Evolutionary conservation across 306 rosid species (phyloP).

Genomic region (Coriaria nepalensis): DNA sequence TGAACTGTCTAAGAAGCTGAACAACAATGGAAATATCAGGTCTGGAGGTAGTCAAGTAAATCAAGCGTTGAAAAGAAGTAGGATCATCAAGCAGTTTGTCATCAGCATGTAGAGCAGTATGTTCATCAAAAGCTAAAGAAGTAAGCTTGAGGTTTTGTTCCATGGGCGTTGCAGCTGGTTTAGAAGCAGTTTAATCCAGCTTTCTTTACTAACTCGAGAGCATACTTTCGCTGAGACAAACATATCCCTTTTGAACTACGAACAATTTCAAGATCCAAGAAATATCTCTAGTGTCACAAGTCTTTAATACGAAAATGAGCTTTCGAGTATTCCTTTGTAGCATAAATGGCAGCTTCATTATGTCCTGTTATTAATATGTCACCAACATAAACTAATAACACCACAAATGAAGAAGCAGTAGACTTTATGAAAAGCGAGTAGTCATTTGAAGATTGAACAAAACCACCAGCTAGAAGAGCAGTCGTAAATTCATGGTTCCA

Average conservation of each 20-base stretch:
- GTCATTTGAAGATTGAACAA: no score
- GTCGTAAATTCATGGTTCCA: no score
- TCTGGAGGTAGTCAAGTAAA: neutral
- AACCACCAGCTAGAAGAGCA: no score
- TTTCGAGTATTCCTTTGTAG: no score
- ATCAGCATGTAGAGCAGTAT: no score
- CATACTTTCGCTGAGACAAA: constrained; percentile 6
- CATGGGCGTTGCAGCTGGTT: neutral
- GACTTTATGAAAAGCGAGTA: no score
- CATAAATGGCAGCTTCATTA: no score
- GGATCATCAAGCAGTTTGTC: neutral
- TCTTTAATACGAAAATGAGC: no score
- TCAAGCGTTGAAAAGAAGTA: neutral
- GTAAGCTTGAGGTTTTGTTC: neutral
- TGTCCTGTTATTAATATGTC: no score
- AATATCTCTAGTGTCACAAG: neutral
- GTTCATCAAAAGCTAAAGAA: no score
- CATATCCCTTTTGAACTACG: neutral
- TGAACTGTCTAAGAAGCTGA: constrained; percentile 3
- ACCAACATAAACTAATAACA: no score
- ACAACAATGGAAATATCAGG: neutral
- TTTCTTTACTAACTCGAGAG: constrained; percentile 5
- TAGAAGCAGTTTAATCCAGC: neutral
- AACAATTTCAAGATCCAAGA: constrained; percentile 7
- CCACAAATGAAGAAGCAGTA: no score